Base-by-base conservation (phyloP, 495 filamentous ascomycete species). In the Annulohypoxylon bovei region DNA sequence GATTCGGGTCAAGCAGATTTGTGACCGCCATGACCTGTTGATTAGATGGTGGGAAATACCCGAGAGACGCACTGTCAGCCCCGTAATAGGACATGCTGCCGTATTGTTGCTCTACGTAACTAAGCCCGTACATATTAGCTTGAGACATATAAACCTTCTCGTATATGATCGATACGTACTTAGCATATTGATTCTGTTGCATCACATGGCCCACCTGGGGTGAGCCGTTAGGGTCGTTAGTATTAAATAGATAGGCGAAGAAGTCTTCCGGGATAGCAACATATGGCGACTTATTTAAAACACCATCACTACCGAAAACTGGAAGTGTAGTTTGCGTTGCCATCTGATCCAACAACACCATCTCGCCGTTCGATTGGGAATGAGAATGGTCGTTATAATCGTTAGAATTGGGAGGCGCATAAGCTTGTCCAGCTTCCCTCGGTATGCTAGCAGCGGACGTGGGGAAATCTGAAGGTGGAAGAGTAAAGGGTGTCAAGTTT, bases 221-320 rank as follows among this genome's bases (percentile, higher is more conserved):
- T 4, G 83, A 84, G 11, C 75, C 76, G 28, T 80, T 76, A 14
- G 78, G 78, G 6, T 76, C 77, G 35, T 81, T 71, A 2, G 91
- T 92, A 74, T 91, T 95, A 81, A 98, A 97, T 22, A 98, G 82
- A 85, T 92, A 97, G 16, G 92, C 91, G 32, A 95, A 89, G 77
- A 97, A 97, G 76, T 97, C 94, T 72, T 97, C 95, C 6, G 93
- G 90, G 82, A 97, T 93, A 16, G 90, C 90, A 49, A 88, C 80
- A 72, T 91, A 93, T 9, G 95, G 94, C 4, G 94, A 97, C 52
- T 94, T 90, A 67, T 90, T 93, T 66, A 93, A 84, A 62, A 87
- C 67, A 12, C 87, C 89, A 60, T 97, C 93, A 32, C 85, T 88
- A 12, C 92, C 93, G 78, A 96, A 97, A 25, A 96, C 88, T 6